phyloP scores from a whole-genome alignment of 169 alveolate genomes.

The Miamiensis avidus region DNA sequence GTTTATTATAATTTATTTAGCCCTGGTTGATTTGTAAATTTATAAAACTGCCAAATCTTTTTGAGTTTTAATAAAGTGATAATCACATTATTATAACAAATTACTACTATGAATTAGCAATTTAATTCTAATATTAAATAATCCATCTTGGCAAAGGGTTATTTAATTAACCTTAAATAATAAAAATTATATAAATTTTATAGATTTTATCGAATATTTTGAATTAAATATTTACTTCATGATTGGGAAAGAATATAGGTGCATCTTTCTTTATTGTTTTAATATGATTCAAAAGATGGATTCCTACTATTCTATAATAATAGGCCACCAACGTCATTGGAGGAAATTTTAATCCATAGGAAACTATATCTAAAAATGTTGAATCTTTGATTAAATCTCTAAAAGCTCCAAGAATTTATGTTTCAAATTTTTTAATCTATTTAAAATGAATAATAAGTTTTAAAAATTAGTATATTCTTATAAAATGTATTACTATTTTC shows the following conservation, averaged over 20 bases:
- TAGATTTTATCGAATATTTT: not conserved
- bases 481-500: too few relatives aligned
- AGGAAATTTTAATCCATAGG: slow-evolving; percentile 2
- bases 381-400: not conserved
- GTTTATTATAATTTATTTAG: too few relatives aligned
- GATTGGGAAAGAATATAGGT: not conserved
- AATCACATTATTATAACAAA: not conserved
- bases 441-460: too few relatives aligned
- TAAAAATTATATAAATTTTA: too few relatives aligned
- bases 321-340: slow-evolving; percentile 6
- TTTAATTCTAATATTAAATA: too few relatives aligned
- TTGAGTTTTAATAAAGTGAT: too few relatives aligned
- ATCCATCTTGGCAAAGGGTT: too few relatives aligned
- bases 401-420: not conserved
- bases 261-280: not conserved
- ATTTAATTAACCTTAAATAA: too few relatives aligned
- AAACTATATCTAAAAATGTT: slow-evolving; percentile 1
- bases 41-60: not conserved
- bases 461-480: not conserved
- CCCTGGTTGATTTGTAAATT: not conserved
- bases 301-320: not conserved
- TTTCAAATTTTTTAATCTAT: not conserved
- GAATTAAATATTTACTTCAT: not conserved
- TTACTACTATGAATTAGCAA: not conserved
- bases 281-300: slow-evolving; percentile 1